Percentiles rank a stretch among this genome's conserved stretches.
phyloP scores from a whole-genome alignment of 345 rosid species.

The Psidium friedrichsthalianum region DNA sequence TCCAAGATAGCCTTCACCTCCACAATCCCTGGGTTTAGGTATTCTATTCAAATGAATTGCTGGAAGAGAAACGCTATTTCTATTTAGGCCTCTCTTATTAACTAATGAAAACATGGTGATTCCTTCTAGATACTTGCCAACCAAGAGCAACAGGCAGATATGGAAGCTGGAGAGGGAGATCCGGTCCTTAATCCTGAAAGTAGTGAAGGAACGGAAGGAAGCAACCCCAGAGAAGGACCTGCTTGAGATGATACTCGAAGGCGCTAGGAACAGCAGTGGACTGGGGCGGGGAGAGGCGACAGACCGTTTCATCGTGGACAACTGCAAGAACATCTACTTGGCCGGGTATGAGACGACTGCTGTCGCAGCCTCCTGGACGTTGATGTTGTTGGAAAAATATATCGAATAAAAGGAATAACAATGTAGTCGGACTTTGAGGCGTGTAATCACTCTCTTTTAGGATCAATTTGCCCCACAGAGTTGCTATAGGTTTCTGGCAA shows the following conservation, averaged over 20 bases:
- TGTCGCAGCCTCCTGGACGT: slow-evolving; percentile 18
- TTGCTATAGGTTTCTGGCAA: too few relatives aligned
- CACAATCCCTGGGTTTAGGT: slow-evolving; percentile 13
- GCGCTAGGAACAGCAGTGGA: not conserved
- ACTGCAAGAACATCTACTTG: slow-evolving; percentile 37
- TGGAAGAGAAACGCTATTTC: not conserved
- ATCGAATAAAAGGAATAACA: too few relatives aligned
- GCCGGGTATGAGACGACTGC: slow-evolving; percentile 38
- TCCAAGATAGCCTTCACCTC: slow-evolving; percentile 4
- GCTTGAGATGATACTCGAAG: slow-evolving; percentile 23
- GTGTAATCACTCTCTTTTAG: too few relatives aligned
- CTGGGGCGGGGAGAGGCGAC: not conserved
- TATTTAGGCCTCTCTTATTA: too few relatives aligned
- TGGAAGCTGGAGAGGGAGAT: slow-evolving; percentile 30
- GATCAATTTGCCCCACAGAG: too few relatives aligned
- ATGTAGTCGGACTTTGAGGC: too few relatives aligned
- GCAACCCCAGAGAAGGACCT: slow-evolving; percentile 12
- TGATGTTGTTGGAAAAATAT: slow-evolving; percentile 21
- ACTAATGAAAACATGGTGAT: not conserved
- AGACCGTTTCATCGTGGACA: slow-evolving; percentile 22
- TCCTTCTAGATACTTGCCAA: slow-evolving; percentile 16
- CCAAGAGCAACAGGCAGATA: slow-evolving; percentile 14
- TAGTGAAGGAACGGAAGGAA: slow-evolving; percentile 12
- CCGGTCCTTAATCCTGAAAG: slow-evolving; percentile 5
- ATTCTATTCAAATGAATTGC: not conserved